A percentile compares a stretch with the other conserved stretches of the same genome.
Evolutionary conservation across 768 basidiomycete genomes (phyloP).

Genomic region (Rubroboletus satanas): DNA sequence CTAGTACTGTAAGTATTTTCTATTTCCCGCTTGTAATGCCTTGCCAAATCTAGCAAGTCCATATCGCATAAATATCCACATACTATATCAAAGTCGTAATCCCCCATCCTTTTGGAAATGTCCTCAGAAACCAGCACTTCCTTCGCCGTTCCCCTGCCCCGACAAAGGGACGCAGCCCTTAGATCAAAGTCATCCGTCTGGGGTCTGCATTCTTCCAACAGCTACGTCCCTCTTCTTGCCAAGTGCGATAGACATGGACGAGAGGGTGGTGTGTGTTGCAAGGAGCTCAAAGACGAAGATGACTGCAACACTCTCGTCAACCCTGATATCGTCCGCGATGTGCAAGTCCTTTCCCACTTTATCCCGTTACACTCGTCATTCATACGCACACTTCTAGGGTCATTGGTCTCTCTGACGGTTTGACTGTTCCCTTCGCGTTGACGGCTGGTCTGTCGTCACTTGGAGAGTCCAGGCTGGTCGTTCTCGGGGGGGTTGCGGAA

Average conservation of each 20-base stretch:
- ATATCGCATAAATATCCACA: constrained; percentile 9
- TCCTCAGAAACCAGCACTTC: constrained; percentile 13
- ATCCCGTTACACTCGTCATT: background rate
- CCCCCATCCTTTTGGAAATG: constrained; percentile 12
- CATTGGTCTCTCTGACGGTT: constrained; percentile 86
- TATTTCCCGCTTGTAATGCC: background rate
- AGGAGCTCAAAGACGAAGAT: constrained; percentile 77
- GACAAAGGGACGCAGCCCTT: constrained; percentile 3
- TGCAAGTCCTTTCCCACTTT: constrained; percentile 45
- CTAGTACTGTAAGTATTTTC: background rate
- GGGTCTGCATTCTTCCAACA: constrained; percentile 48
- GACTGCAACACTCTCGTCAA: constrained; percentile 71
- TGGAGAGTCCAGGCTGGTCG: constrained; percentile 87
- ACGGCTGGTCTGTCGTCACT: constrained; percentile 87
- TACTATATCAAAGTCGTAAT: background rate
- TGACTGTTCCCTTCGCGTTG: constrained; percentile 90
- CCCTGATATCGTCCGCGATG: constrained; percentile 83
- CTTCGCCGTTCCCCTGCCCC: constrained; percentile 21
- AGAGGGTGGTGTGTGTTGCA: constrained; percentile 76
- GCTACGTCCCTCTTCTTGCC: constrained; percentile 45
- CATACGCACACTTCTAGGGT: constrained; percentile 44
- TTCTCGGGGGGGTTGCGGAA: constrained; percentile 92
- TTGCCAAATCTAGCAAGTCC: background rate
- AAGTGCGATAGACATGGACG: constrained; percentile 57
- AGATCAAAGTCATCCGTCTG: constrained; percentile 55